Base-by-base conservation (phyloP, 2,329 filamentous ascomycete genomes). In the Fusarium falciforme region DNA sequence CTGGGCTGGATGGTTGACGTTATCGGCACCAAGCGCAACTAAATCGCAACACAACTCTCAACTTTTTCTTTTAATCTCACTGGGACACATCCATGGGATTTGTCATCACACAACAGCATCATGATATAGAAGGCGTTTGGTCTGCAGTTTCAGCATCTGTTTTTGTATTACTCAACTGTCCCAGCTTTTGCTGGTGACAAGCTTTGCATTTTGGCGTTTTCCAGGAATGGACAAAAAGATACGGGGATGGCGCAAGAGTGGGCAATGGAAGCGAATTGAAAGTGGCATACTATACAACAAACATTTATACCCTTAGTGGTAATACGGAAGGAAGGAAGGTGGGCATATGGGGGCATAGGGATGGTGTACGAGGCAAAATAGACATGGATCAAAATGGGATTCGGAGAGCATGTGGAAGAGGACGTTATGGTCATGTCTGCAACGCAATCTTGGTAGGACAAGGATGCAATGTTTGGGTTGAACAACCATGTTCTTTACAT, bases 1-100 rank as follows among this genome's bases (percentile, higher is more conserved):
- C 80, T 89, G 69, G 83, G 85, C 63, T 89, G 87, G 87, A 87
- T 89, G 78, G 85, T 85, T 12, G 83, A 85, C 35, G 80, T 84
- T 27, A 87, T 89, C 70, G 81, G 82, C 60, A 80, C 76, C 31
- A 83, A 81, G 72, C 59, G 62, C 16, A 49, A 70, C 55, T 80
- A 65, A 77, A 49, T 22, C 14, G 16, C 42, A 31, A 17, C 29
- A 42, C 27, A 57, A n/a, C 44, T 20, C 60, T 42, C 36, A 57
- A 59, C 58, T 20, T 22, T 49, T 64, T 40, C 47, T 22, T 49
- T 64, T 40, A 36, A 65, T 54, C 47, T 73, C 64, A 67, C 40
- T 47, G 47, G 47, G 47, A 60, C 63, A 63, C 60, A 73, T 49
- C 35, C 25, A 12, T 14, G 29, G 61, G 61, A 38, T 52, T 64